Base-by-base conservation (phyloP, 805 yeast genomes). In the Saturnispora saitoi region DNA sequence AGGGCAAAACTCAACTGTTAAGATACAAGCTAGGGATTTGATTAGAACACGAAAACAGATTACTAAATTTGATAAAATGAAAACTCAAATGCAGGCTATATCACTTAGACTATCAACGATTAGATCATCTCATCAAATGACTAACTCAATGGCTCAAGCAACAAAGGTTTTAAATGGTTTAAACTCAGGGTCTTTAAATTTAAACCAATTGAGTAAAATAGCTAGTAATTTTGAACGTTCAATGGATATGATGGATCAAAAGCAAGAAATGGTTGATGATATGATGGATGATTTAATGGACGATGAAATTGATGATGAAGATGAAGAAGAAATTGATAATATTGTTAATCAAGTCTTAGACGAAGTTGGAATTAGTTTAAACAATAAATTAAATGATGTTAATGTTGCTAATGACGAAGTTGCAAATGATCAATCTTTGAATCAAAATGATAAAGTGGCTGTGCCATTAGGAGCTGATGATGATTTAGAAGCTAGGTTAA, bases 261-360 rank as follows among this genome's bases (percentile, higher is more conserved):
- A 95, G 60, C 98, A 95, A 66, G 99, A 95, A 64, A 87, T 95
- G 79, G 93, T 93, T 85, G 99, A 93, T 63, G 99, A 93, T 63
- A 95, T 96, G 17, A 83, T 93, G 58, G 99, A 93, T 62, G 96
- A 91, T 64, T 86, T 93, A 17, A 88, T 93, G 93, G 95, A 84
- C 47, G 88, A 83, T 59, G 97, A 87, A 58, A 80, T 86, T 50
- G 85, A 81, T 55, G 88, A 77, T 22, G 95, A 86, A 52, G 95
- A 85, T 54, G 70, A 67, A 50, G 93, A 84, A 55, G 95, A 90
- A 64, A 83, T 85, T 3, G 96, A 90, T 60, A 96, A 89, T 59
- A 84, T 90, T 45, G 93, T 95, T 44, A 80, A 82, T 60, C 87
- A 83, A 65, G 97, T 95, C 0, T 71, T 93, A 60, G 99, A 93